Evolutionary conservation across 768 basidiomycete genomes (phyloP), one percentile per base, ranked within the genome.

Genomic region (Leccinum disarticulatum): DNA sequence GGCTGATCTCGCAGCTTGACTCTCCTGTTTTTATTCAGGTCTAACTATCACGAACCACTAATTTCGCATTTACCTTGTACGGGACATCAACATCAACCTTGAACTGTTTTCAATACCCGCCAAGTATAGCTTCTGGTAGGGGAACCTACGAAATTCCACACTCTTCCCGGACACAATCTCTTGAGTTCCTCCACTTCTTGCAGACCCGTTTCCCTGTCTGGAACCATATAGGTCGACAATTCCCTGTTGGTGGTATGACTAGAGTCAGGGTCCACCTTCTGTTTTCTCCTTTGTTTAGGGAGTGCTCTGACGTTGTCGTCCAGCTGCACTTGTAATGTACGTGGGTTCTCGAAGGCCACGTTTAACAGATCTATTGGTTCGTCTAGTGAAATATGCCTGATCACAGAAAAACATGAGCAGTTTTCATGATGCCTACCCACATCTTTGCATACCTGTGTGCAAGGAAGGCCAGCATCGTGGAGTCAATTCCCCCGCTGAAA

Each of bases 401-500:
- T 49, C 49, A 55, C 61, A 50, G 6, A 52, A 55, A 54, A 38
- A 43, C 19, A 46, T 55, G 27, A 58, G 49, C 3, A 52, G 7
- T 13, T 13, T 7, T 54, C 22, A 19, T 17, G 15, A 48, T 33
- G 49, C 6, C 33, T 17, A 36, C 33, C 13, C 7, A 47, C 28
- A 13, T 36, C 15, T 38, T 28, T 31, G 68, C 82, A 54, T 67
- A 91, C 89, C 78, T 79, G 67, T 95, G 83, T 1, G 93, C 90
- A 6, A 99, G 78, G 67, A 83, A 88, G 0, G 95, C 86, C 7
- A 98, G 67, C 43, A 91, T 77, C 1, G 95, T 88, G 11, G 88
- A 98, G 70, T 99, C 97, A 48, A 99, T 93, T 0, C 97, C 97
- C 31, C 97, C 97, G 38, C 93, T 96, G 73, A 98, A 99, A 9